Evolutionary conservation across 495 filamentous ascomycete genomes (phyloP).

Genomic region (Podospora didyma): DNA sequence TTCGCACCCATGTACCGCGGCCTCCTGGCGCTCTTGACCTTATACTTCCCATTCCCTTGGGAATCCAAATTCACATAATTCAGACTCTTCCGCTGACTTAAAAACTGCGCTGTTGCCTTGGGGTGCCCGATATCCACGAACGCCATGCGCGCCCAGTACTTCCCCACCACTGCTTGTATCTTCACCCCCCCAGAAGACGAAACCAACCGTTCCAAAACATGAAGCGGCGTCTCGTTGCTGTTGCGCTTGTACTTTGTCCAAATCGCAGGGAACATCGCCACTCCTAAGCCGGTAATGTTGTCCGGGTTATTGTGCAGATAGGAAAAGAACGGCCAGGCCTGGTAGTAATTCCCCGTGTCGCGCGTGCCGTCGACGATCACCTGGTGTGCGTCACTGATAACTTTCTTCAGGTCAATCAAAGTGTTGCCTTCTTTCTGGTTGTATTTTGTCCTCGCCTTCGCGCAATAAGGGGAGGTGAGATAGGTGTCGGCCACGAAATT

Average conservation of each 20-base stretch:
- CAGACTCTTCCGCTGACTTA: constrained; percentile 23
- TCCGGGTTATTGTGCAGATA: constrained; percentile 43
- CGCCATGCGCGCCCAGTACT: constrained; percentile 47
- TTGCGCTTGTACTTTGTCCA: constrained; percentile 38
- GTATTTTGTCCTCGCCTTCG: constrained; percentile 22
- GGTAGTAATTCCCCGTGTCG: constrained; percentile 27
- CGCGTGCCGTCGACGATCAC: constrained; percentile 40
- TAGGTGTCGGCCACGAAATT: constrained; percentile 45
- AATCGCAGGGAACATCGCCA: constrained; percentile 31
- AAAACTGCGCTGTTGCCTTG: constrained; percentile 32
- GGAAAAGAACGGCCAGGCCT: constrained; percentile 39
- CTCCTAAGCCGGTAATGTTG: constrained; percentile 34
- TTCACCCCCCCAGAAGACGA: constrained; percentile 19
- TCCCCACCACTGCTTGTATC: constrained; percentile 37
- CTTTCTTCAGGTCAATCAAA: constrained; percentile 39
- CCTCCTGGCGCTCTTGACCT: constrained; percentile 36
- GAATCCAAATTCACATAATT: constrained; percentile 42
- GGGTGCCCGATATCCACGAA: constrained; percentile 41
- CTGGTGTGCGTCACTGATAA: constrained; percentile 39
- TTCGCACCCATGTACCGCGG: constrained; percentile 46
- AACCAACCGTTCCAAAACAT: constrained; percentile 32
- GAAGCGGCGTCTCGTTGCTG: constrained; percentile 44
- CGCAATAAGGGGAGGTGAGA: constrained; percentile 35
- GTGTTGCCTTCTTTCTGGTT: constrained; percentile 31
- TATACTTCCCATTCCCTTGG: constrained; percentile 32